Percentiles rank a stretch among this genome's conserved stretches.
These are phyloP conservation scores for Mycosphaerelloides madeirae DNA, from an alignment of 2,329 filamentous ascomycete genomes.

Conservation along the genomic window DNA sequence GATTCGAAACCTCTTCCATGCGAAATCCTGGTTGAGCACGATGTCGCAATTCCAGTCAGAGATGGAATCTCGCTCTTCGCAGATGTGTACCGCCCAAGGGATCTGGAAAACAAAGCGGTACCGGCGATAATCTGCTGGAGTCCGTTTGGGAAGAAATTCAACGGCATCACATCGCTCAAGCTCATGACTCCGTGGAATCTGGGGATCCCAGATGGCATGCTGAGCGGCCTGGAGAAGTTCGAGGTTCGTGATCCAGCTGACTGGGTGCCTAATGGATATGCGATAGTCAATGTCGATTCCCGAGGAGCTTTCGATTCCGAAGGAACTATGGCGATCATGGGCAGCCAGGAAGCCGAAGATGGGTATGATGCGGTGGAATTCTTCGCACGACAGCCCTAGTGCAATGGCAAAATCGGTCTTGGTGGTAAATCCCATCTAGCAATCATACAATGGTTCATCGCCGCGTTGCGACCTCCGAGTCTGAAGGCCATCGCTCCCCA, in stretches of 20 bases:
- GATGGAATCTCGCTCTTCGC: slow-evolving; percentile 42
- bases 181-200: slow-evolving; percentile 39
- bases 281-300: slow-evolving; percentile 31
- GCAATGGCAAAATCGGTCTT: slow-evolving; percentile 41
- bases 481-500: slow-evolving; percentile 43
- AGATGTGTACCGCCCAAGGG: slow-evolving; percentile 43
- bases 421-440: slow-evolving; percentile 43
- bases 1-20: slow-evolving; percentile 33
- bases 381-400: slow-evolving; percentile 41
- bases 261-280: slow-evolving; percentile 33
- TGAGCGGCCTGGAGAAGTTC: slow-evolving; percentile 38
- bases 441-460: slow-evolving; percentile 39
- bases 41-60: slow-evolving; percentile 41
- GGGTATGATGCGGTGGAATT: slow-evolving; percentile 43
- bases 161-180: slow-evolving; percentile 36
- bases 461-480: slow-evolving; percentile 38
- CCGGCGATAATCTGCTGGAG: slow-evolving; percentile 45
- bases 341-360: slow-evolving; percentile 42
- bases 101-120: slow-evolving; percentile 29
- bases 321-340: slow-evolving; percentile 37
- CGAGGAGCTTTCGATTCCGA: slow-evolving; percentile 32
- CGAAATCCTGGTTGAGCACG: slow-evolving; percentile 43
- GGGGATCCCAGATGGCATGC: slow-evolving; percentile 29
- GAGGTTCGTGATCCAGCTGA: slow-evolving; percentile 39
- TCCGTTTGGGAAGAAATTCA: slow-evolving; percentile 44